These are phyloP conservation scores for Inga laurina DNA, from an alignment of 306 rosid genomes.

Conservation along the genomic window DNA sequence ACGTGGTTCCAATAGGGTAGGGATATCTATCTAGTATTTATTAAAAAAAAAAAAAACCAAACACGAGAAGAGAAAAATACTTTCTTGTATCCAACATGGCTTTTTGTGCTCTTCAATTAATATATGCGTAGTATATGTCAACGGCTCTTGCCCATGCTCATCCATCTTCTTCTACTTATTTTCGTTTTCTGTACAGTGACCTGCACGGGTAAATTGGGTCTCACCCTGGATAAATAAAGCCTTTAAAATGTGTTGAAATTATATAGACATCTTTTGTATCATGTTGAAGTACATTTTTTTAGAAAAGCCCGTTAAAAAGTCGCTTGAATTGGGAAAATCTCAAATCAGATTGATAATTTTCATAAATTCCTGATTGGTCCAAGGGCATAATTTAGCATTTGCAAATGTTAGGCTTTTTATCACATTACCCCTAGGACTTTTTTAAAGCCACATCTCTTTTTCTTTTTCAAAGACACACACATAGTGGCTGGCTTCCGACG, in stretches of 20 bases:
- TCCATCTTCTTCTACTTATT: not conserved
- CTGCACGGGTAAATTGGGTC: not conserved
- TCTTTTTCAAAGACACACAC: no score
- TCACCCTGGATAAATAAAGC: not conserved
- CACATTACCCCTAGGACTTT: no score
- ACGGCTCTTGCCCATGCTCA: not conserved
- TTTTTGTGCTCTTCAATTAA: slow-evolving; percentile 6
- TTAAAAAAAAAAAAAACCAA: not conserved
- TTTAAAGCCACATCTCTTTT: no score
- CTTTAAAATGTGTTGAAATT: not conserved
- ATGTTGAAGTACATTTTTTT: not conserved
- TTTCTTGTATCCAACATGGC: not conserved
- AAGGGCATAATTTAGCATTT: no score
- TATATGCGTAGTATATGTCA: not conserved
- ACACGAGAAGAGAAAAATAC: no score
- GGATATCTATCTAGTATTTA: not conserved
- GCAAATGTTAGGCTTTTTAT: no score
- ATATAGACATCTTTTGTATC: not conserved
- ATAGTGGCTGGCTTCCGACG: no score
- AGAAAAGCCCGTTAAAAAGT: no score
- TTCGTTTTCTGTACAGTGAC: not conserved
- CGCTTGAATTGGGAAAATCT: no score
- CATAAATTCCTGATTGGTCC: no score
- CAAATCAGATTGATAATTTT: no score
- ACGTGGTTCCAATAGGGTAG: not conserved